Base-by-base conservation (phyloP, 140 eudicot genomes). In the Anethum foeniculum region DNA sequence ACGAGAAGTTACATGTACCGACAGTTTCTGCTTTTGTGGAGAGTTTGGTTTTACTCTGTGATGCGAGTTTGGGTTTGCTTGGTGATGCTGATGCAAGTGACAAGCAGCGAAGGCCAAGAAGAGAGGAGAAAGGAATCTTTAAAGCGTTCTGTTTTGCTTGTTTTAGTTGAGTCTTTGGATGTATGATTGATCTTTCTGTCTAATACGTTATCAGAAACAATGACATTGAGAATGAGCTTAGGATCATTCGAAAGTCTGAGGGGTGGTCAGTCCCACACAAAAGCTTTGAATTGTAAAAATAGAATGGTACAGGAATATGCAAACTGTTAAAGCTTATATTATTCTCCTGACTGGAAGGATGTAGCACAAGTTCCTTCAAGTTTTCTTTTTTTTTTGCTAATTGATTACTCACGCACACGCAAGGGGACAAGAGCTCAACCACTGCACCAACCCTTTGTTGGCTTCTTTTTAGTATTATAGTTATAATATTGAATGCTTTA, bases 221-320 rank as follows among this genome's bases (percentile, higher is more conserved):
- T 47, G 34, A 75, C 79, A 47, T 47, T 47, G 34, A 75, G 64
- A 47, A 6, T 75, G 79, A 47, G 79, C 79, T 28, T 25, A 12
- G 60, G 79, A 75, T 49, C 79, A 27, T 72, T 19, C 52, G 52
- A 39, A 9, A 9, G 28, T 41, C 52, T 43, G 77, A 39, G 30
- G 74, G 74, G 74, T 28, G 30, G 23, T 14, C 43, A 32, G 44
- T 32, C 41, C 23, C 21, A 13, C n/a, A 1, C 21, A 67, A 67
- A 67, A 30, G 43, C 43, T 32, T 14, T 67, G 1, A 67, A 27
- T 32, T 67, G 19, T 67, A 25, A 62, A 16, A 2, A 25, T 3
- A 62, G 69, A 62, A n/a, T 25, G 69, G 16, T 6, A 62, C 69
- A 62, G 43, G 39, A 67, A 67, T 28, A 14, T 32, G 74, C 41